These are phyloP conservation scores for Kalanchoe fedtschenkoi DNA, from an alignment of 164 flowering plant species.

Conservation along the genomic window DNA sequence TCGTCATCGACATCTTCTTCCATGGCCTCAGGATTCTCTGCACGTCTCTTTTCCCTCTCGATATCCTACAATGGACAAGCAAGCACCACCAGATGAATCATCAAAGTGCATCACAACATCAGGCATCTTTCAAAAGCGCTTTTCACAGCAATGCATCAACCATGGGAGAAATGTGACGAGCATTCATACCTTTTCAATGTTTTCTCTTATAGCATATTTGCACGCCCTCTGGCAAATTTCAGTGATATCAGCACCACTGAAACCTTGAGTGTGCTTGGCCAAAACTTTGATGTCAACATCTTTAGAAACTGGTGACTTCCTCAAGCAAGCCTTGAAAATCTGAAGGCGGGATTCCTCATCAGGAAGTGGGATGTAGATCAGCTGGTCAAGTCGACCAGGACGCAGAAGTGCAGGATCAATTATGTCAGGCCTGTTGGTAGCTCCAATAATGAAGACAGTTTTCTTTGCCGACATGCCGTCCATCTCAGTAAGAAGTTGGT, in stretches of 20 bases:
- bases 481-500: slow-evolving; percentile 3
- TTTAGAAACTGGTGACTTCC: slow-evolving; percentile 3
- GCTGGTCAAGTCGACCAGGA: slow-evolving; percentile 3
- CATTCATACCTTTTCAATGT: neutral
- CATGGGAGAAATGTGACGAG: neutral
- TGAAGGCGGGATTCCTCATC: slow-evolving; percentile 3
- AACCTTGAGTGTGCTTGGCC: neutral
- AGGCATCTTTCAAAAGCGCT: neutral
- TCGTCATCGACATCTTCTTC: slow-evolving; percentile 1
- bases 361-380: slow-evolving; percentile 3
- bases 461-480: slow-evolving; percentile 3
- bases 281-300: slow-evolving; percentile 1
- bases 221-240: neutral
- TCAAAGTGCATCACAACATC: neutral
- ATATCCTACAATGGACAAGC: neutral
- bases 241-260: slow-evolving; percentile 2
- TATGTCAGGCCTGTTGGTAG: slow-evolving; percentile 5
- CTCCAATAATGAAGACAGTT: slow-evolving; percentile 3
- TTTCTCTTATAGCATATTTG: neutral
- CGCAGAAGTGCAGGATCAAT: slow-evolving; percentile 4
- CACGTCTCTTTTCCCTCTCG: neutral
- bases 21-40: slow-evolving; percentile 1
- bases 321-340: neutral
- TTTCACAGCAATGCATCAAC: neutral
- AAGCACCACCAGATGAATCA: neutral